Conservation (phyloP, 2,329 filamentous ascomycete genomes). For the Aspergillus fischeri region DNA sequence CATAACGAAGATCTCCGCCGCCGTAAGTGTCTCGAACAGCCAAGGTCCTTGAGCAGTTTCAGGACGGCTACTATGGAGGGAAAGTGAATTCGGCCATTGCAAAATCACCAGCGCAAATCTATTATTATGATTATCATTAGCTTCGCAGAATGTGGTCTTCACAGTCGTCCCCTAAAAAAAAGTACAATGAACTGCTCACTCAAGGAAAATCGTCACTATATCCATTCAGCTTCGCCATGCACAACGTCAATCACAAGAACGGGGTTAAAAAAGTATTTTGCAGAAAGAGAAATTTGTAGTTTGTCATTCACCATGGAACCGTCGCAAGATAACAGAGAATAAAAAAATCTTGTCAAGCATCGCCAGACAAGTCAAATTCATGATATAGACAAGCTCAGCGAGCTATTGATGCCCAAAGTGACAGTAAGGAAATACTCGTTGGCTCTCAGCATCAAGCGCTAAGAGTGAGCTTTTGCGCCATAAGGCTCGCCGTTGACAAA, state of each 20-base stretch:
- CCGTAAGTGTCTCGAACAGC: neutral
- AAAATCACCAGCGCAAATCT: conserved; percentile 2
- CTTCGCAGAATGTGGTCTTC: neutral
- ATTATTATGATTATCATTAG: conserved; percentile 12
- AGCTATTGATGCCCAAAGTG: neutral
- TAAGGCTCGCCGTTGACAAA: conserved; percentile 39
- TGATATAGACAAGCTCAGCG: conserved; percentile 11
- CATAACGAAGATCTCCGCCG: neutral
- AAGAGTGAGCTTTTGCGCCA: conserved; percentile 15
- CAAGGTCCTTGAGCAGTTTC: neutral
- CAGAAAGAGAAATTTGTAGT: conserved; percentile 4
- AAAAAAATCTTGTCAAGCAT: neutral
- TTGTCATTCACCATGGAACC: conserved; percentile 6
- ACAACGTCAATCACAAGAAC: conserved; percentile 9
- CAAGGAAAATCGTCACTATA: conserved; percentile 12
- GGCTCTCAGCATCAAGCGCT: neutral
- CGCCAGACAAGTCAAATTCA: neutral
- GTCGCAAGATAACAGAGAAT: neutral
- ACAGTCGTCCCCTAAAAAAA: neutral
- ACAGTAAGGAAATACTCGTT: neutral
- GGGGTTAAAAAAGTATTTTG: conserved; percentile 2
- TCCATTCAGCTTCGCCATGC: conserved; percentile 11
- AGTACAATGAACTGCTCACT: conserved; percentile 4
- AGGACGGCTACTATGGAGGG: conserved; percentile 1
- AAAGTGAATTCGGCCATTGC: conserved; percentile 5